Base-by-base conservation (phyloP, 2,329 filamentous ascomycete genomes). In the Raffaelea deltoideospora region DNA sequence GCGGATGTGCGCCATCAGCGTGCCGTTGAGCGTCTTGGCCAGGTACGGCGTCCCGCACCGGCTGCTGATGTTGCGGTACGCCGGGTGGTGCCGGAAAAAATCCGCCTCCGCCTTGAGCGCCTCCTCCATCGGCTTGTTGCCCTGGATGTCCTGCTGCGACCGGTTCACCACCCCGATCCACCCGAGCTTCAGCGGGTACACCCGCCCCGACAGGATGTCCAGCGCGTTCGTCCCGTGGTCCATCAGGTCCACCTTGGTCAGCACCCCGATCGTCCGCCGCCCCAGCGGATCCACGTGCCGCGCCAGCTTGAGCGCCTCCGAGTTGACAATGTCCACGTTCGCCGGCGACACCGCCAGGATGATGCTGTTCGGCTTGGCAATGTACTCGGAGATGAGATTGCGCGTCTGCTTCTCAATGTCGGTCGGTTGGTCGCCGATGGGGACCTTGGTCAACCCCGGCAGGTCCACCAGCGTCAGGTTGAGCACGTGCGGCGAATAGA, bases 241-340 rank as follows among this genome's bases (percentile, higher is more conserved):
- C 90, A 98, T 98, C 54, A 98, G 63, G 63, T 98, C 90, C 43
- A 98, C 87, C 70, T 98, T 98, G 49, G 88, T 96, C 50, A 98
- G 70, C 43, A 98, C 90, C 72, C 90, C 90, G 47, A 98, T 98
- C 34, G 90, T 98, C 56, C 90, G 76, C 64, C 96, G 88, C 53
- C 90, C 90, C 56, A 98, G 87, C 3, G 88, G 88, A 51, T 98
- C 90, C 30, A 98, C 90, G 63, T 98, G 88, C 51, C 90, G 75
- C 29, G 90, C 90, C 48, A 98, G 71, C 65, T 98, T 95, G 55
- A 98, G 63, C 50, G 90, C 90, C 58, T 98, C 90, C 17, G 90
- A 98, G 66, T 98, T 98, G 53, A 90, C 90, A 68, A 98, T 68
- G 74, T 98, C 90, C 43, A 88, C 87, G 58, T 98, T 98, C 50